Base-by-base conservation (phyloP, 805 yeast species). In the Ogataea haglerorum region DNA sequence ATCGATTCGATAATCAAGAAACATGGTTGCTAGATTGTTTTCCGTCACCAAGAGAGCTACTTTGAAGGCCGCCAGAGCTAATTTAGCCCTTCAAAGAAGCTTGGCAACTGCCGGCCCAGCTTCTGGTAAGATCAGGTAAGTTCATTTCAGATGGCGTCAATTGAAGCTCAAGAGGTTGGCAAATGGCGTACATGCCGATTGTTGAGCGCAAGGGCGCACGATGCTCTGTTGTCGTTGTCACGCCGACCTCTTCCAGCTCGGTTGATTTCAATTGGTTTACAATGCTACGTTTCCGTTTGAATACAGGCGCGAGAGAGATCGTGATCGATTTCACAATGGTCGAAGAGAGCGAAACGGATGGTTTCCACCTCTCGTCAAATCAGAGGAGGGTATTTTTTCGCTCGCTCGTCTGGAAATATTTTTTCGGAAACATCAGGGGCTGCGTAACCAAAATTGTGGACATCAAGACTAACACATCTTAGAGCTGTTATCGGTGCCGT, bases 401-500 rank as follows among this genome's bases (percentile, higher is more conserved):
- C 28, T 40, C 42, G 39, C 34, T 35, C 38, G 31, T 8, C 28
- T 34, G 48, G 39, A 45, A 42, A 45, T 47, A 45, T 34, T 45
- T 45, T 46, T 45, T 42, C 42, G 40, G 33, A 27, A 25, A 28
- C 29, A 28, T 27, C 43, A 46, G 40, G 55, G 51, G 57, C 51
- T 46, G 28, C 55, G 28, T 49, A 49, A 53, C 53, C 56, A 36
- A 13, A 34, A 18, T 10, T 18, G 27, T 18, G 30, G 14, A 30
- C 29, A 17, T 31, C 26, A 29, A 15, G 9, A 52, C 64, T 58
- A 54, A 54, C 57, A 48, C 32, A 17, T 19, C 46, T 35, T 61
- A 84, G 95, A 78, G 91, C 96, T 60, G 96, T 89, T 65, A 89
- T 89, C 70, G 97, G 97, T 88, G 97, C 97, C 78, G 91, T 89